These are phyloP conservation scores for Clohesyomyces aquaticus DNA, from an alignment of 495 filamentous ascomycete genomes.

Conservation along the genomic window DNA sequence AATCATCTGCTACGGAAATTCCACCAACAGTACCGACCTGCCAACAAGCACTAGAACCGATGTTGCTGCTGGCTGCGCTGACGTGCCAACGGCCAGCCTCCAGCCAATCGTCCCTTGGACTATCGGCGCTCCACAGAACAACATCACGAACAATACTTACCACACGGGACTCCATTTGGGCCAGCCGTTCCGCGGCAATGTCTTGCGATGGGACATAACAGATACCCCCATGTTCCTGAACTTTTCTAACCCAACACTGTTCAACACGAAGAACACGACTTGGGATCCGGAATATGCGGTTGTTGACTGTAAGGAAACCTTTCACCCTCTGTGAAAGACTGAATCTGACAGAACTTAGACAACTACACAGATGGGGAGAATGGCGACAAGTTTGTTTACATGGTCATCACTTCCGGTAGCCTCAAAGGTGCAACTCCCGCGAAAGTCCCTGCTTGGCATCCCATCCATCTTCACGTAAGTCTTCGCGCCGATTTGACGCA, in stretches of 20 bases:
- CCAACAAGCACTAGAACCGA: conserved; percentile 12
- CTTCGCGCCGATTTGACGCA: no score
- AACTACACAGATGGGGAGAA: conserved; percentile 27
- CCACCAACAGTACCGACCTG: conserved; percentile 9
- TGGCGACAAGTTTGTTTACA: conserved; percentile 31
- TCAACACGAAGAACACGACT: conserved; percentile 29
- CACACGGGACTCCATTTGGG: conserved; percentile 21
- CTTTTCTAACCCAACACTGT: conserved; percentile 36
- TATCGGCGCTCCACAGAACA: conserved; percentile 31
- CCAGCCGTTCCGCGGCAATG: conserved; percentile 6
- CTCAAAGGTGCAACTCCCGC: neutral
- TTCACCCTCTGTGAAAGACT: neutral
- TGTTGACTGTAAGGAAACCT: conserved; percentile 22
- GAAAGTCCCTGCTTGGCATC: conserved; percentile 13
- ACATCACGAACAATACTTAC: conserved; percentile 23
- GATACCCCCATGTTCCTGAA: conserved; percentile 36
- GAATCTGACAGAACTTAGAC: conserved; percentile 9
- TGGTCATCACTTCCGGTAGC: conserved; percentile 32
- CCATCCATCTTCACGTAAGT: conserved; percentile 46
- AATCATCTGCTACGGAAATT: conserved; percentile 34
- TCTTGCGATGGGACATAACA: conserved; percentile 28
- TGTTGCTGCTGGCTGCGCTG: conserved; percentile 23
- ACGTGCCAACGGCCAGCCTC: conserved; percentile 20
- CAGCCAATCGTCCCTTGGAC: conserved; percentile 35
- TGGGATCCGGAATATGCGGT: conserved; percentile 34